Conservation (phyloP, 202 grass and related monocot species). For the Panicum hallii region DNA sequence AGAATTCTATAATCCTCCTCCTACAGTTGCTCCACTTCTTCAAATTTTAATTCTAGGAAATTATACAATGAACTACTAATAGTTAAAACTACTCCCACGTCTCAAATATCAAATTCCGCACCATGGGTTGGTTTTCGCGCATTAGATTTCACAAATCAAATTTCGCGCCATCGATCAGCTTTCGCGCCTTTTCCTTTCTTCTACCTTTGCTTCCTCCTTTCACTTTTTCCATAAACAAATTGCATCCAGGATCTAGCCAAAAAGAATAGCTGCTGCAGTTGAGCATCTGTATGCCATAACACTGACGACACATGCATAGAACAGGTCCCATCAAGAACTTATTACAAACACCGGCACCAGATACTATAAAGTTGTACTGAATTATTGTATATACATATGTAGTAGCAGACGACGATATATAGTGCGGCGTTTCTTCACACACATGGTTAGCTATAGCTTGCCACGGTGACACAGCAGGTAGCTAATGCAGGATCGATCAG, state of each 20-base stretch:
- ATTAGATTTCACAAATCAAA: background rate
- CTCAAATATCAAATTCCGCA: conserved; percentile 5
- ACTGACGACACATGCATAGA: background rate
- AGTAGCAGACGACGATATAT: background rate
- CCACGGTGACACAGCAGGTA: background rate
- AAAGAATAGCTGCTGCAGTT: background rate
- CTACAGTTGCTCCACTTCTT: no score
- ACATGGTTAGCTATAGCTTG: background rate
- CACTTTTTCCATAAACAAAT: background rate
- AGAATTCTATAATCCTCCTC: no score
- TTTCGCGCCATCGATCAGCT: background rate
- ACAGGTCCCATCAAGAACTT: no score
- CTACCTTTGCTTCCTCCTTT: background rate
- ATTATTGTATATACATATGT: background rate
- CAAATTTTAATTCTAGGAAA: background rate
- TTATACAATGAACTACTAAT: background rate
- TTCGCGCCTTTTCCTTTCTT: background rate
- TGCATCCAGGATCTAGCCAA: background rate
- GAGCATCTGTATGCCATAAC: background rate
- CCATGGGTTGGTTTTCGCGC: background rate
- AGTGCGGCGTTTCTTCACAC: no score
- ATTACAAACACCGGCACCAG: no score
- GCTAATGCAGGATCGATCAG: background rate
- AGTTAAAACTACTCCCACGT: background rate
- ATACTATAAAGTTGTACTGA: background rate